Percentiles rank a stretch among this genome's conserved stretches.
Conservation (phyloP, 805 yeast species). For the Candida chilensis region DNA sequence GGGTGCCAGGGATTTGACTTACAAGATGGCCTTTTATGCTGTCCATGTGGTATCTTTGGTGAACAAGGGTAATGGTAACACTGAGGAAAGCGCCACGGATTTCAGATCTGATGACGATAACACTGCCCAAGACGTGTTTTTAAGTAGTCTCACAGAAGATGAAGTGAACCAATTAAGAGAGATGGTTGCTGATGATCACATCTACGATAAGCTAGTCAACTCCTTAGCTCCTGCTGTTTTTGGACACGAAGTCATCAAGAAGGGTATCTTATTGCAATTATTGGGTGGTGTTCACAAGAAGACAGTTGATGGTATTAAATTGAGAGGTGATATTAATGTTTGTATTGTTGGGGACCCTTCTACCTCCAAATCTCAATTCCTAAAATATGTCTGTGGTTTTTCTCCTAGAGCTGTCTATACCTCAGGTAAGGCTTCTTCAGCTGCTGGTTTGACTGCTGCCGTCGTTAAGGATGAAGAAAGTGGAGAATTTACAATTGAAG, state of each 20-base stretch:
- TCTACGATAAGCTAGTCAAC: slow-evolving; percentile 74
- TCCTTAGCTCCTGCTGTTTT: slow-evolving; percentile 94
- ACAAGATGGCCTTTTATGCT: slow-evolving; percentile 84
- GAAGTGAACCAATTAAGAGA: slow-evolving; percentile 79
- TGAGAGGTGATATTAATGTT: slow-evolving; percentile 94
- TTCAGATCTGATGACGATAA: slow-evolving; percentile 35
- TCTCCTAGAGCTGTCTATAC: slow-evolving; percentile 94
- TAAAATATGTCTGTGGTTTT: slow-evolving; percentile 86
- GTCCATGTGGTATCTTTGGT: slow-evolving; percentile 74
- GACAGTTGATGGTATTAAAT: slow-evolving; percentile 87
- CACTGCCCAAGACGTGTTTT: slow-evolving; percentile 72
- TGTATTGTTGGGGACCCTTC: slow-evolving; percentile 98
- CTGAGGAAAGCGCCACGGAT: slow-evolving; percentile 14
- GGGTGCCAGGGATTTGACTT: slow-evolving; percentile 94
- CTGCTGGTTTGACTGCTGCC: slow-evolving; percentile 98
- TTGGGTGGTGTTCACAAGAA: slow-evolving; percentile 93
- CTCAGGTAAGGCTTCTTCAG: slow-evolving; percentile 96
- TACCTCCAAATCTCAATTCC: slow-evolving; percentile 91
- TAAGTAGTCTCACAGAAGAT: slow-evolving; percentile 67
- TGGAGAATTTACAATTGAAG: slow-evolving; percentile 95
- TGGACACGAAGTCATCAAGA: slow-evolving; percentile 92
- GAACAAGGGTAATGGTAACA: slow-evolving; percentile 16
- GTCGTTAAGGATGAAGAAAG: slow-evolving; percentile 96
- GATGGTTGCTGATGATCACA: slow-evolving; percentile 85
- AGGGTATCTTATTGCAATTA: slow-evolving; percentile 81